These are phyloP conservation scores for Casuarina cunninghamiana DNA, from an alignment of 306 rosid genomes.

Conservation along the genomic window DNA sequence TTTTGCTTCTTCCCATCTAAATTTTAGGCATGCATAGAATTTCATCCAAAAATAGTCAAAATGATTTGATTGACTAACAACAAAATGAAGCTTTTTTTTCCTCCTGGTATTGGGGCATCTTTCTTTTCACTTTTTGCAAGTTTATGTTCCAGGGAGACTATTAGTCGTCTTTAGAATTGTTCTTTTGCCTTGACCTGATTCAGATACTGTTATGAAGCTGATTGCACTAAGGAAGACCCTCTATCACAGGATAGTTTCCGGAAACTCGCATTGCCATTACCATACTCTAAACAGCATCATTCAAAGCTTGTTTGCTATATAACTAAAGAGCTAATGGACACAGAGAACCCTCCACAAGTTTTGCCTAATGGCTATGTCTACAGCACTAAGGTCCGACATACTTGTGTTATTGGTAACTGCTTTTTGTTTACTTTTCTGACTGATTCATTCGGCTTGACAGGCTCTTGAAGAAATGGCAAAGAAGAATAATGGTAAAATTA, in stretches of 20 bases:
- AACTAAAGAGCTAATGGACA: constrained; percentile 94
- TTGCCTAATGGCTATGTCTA: constrained; percentile 93
- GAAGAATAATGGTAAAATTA: constrained; percentile 69
- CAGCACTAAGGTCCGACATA: constrained; percentile 70
- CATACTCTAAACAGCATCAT: constrained; percentile 90
- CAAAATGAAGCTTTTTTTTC: constrained; percentile 3
- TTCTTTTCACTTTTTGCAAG: constrained; percentile 25
- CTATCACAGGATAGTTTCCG: constrained; percentile 86
- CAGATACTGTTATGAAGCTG: constrained; percentile 93
- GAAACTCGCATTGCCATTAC: constrained; percentile 74
- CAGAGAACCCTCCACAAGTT: constrained; percentile 93
- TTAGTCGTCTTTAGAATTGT: constrained; percentile 19
- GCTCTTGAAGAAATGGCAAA: constrained; percentile 92
- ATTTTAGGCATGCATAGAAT: not conserved
- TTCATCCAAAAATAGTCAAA: not conserved
- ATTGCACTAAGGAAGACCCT: constrained; percentile 98
- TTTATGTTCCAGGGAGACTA: constrained; percentile 5
- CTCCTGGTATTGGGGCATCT: constrained; percentile 8
- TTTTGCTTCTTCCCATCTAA: not conserved
- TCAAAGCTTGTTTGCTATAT: constrained; percentile 97
- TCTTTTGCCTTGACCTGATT: constrained; percentile 58
- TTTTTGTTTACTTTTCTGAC: constrained; percentile 10
- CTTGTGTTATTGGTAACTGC: not conserved
- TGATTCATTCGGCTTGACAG: constrained; percentile 43
- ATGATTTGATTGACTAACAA: not conserved